Percentiles rank a stretch among this genome's conserved stretches.
These are phyloP conservation scores for Ophiosphaerella herpotricha DNA, from an alignment of 2,329 filamentous ascomycete genomes.

Conservation along the genomic window DNA sequence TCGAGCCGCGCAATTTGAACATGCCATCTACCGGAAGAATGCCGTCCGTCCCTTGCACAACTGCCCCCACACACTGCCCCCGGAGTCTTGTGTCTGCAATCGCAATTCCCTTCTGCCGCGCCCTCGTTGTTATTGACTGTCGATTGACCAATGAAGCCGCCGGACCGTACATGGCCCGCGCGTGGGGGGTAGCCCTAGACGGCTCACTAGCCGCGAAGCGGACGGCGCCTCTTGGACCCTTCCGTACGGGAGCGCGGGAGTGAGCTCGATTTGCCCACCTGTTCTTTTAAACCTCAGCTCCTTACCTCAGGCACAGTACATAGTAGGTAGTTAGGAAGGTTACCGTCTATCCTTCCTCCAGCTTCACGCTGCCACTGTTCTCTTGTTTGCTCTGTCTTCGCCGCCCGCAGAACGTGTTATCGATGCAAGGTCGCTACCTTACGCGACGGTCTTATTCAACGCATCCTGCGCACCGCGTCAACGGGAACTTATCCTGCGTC, in stretches of 20 bases:
- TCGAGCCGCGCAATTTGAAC: too few relatives aligned
- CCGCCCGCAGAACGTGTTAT: not conserved
- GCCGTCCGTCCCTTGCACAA: too few relatives aligned
- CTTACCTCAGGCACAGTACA: too few relatives aligned
- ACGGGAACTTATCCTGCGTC: constrained; percentile 9
- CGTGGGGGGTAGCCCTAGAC: constrained; percentile 8
- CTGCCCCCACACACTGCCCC: too few relatives aligned
- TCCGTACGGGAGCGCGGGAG: constrained; percentile 16
- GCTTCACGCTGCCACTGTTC: too few relatives aligned
- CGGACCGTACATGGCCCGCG: not conserved
- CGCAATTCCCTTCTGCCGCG: too few relatives aligned
- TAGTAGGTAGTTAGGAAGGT: too few relatives aligned
- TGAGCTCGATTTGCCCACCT: constrained; percentile 1
- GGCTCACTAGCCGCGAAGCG: constrained; percentile 5
- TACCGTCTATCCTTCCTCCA: too few relatives aligned
- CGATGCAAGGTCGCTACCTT: constrained; percentile 11
- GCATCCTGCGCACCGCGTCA: constrained; percentile 9
- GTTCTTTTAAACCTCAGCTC: too few relatives aligned
- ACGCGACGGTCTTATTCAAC: constrained; percentile 15
- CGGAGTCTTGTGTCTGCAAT: too few relatives aligned
- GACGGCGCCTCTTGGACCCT: constrained; percentile 3
- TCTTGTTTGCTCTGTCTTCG: too few relatives aligned
- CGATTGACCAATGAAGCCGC: constrained; percentile 5
- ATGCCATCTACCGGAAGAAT: too few relatives aligned
- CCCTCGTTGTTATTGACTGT: not conserved